Evolutionary conservation across 2,329 filamentous ascomycete genomes (phyloP).

Genomic region (Cytospora piceicola): DNA sequence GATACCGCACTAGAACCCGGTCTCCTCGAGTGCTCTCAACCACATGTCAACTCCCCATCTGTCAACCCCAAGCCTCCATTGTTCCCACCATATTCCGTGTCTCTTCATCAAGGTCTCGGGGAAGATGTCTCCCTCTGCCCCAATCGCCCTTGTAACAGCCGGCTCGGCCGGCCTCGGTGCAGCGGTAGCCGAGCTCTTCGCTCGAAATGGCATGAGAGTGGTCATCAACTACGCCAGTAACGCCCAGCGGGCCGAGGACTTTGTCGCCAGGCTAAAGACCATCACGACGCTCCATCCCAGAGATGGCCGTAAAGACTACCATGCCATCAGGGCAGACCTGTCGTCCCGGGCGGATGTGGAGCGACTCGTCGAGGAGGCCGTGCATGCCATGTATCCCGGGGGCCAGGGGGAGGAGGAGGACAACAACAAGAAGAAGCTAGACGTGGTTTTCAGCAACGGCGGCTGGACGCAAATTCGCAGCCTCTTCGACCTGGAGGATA

Average conservation of each 20-base stretch:
- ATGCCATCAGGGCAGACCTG: conserved; percentile 69
- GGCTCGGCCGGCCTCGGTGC: conserved; percentile 71
- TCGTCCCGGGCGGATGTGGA: conserved; percentile 62
- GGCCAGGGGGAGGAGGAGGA: background rate
- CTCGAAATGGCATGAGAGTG: conserved; percentile 68
- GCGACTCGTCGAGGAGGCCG: conserved; percentile 61
- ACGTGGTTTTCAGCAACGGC: conserved; percentile 78
- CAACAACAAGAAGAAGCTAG: conserved; percentile 54
- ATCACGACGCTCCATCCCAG: conserved; percentile 53
- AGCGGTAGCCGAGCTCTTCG: conserved; percentile 68
- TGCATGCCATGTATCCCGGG: conserved; percentile 56
- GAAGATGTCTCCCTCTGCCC: conserved; percentile 39
- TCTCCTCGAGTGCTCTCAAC: background rate
- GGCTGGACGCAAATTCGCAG: conserved; percentile 56
- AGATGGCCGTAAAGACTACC: conserved; percentile 40
- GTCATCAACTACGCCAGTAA: conserved; percentile 75
- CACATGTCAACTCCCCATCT: conserved; percentile 1
- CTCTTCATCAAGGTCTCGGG: too few relatives aligned
- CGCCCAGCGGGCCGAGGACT: conserved; percentile 59
- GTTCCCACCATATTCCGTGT: too few relatives aligned
- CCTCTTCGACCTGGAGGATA: conserved; percentile 54
- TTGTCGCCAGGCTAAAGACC: conserved; percentile 58
- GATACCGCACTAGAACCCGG: too few relatives aligned
- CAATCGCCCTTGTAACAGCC: conserved; percentile 54
- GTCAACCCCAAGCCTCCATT: background rate